Percentiles rank a stretch among this genome's conserved stretches.
Conservation (phyloP, 1,139 yeast species). For the Geotrichum macrosporum region DNA sequence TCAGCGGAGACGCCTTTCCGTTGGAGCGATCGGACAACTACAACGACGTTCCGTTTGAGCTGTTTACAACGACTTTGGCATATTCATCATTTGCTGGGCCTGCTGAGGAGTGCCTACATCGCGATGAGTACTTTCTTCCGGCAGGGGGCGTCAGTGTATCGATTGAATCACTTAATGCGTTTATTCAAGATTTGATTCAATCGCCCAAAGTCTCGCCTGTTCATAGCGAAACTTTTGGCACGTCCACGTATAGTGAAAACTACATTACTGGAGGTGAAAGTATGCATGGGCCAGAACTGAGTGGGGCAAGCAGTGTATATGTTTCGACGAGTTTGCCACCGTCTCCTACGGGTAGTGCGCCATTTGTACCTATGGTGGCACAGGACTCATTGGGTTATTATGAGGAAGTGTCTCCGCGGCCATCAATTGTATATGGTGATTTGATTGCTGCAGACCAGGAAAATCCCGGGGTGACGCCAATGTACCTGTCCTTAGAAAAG, state of each 20-base stretch:
- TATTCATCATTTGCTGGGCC: constrained; percentile 20
- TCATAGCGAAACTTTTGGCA: too few relatives aligned
- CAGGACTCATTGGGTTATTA: neutral
- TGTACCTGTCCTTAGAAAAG: constrained; percentile 24
- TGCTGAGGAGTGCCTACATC: constrained; percentile 12
- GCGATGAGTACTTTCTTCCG: constrained; percentile 19
- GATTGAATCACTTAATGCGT: constrained; percentile 16
- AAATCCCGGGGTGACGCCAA: constrained; percentile 16
- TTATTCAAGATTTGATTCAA: constrained; percentile 12
- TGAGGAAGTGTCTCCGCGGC: constrained; percentile 6
- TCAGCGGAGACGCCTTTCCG: constrained; percentile 13
- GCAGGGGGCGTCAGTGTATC: constrained; percentile 13
- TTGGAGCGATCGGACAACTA: constrained; percentile 6
- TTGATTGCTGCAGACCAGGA: constrained; percentile 16
- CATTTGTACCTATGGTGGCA: neutral
- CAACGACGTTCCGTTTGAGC: constrained; percentile 6
- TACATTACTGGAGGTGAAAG: neutral
- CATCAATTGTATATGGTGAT: constrained; percentile 25
- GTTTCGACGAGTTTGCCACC: constrained; percentile 17
- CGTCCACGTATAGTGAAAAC: neutral
- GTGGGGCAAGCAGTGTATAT: constrained; percentile 20
- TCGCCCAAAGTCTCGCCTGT: too few relatives aligned
- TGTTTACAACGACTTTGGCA: constrained; percentile 13
- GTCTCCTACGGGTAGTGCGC: constrained; percentile 1
- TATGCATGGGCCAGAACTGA: neutral